Base-by-base conservation (phyloP, 257 asterid species). In the Fraxinus americana region DNA sequence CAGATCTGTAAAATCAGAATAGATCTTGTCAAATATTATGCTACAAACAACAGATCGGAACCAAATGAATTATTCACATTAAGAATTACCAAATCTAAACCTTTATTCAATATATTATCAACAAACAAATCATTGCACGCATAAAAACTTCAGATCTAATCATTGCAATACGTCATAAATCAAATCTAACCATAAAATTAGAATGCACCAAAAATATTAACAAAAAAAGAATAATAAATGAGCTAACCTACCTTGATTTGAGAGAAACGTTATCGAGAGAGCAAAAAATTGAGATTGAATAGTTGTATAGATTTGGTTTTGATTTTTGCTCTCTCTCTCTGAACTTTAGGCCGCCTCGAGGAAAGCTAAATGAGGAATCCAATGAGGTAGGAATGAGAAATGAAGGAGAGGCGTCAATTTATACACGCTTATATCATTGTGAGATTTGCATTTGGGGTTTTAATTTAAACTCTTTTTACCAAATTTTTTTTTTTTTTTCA, bases 91-190 rank as follows among this genome's bases (percentile, higher is more conserved):
- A 41, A 71, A 39, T 32, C 38, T 21, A 71, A 9, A 21, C 57
- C 57, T 12, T 23, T 17, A 5, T 39, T 12, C 35, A 71, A 43
- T 19, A 43, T 11, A 71, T 41, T 43, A 63, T 23, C 25, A 2
- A 71, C 11, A 12, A 52, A 43, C 7, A 9, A 48, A 25, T 63
- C 16, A 27, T 10, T 52, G 29, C 38, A 54, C 70, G 38, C 72
- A 67, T 21, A 11, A 30, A 66, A 25, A 73, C 12, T 25, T 38
- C 83, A 79, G 83, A 79, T 79, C 83, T 79, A 70, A 36, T 14
- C 74, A 35, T 73, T 63, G 67, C 5, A 19, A 7, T 32, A 4
- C 48, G 48, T 36, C 74, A 66, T 0, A 35, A 25, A 29, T 6
- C 16, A 67, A 73, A 66, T 73, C 74, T 5, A 66, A 25, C 48